Conservation (phyloP, 78 protist species). For the Chrysochromulina tobinii region DNA sequence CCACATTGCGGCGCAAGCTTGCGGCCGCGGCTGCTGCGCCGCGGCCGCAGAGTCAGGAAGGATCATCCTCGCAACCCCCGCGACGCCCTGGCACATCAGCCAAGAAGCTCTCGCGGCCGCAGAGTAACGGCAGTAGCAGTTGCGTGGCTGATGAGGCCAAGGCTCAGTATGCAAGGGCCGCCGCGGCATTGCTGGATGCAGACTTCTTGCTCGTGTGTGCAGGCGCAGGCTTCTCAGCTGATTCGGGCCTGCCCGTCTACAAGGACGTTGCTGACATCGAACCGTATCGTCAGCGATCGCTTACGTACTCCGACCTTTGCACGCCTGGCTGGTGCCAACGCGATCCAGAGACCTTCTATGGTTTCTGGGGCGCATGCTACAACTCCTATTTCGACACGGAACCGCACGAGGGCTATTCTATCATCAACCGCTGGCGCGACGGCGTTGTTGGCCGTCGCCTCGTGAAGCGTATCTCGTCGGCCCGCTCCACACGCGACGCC, state of each 20-base stretch:
- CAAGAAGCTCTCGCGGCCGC: too few species aligned
- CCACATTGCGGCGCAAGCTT: too few species aligned
- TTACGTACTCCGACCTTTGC: slow-evolving; percentile 48
- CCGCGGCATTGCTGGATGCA: background rate
- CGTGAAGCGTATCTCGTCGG: background rate
- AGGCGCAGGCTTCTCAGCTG: slow-evolving; percentile 55
- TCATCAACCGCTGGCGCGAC: background rate
- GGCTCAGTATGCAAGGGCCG: background rate
- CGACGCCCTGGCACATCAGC: too few species aligned
- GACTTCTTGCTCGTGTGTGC: slow-evolving; percentile 38
- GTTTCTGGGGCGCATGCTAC: slow-evolving; percentile 55
- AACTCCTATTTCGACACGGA: background rate
- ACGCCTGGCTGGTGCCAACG: background rate
- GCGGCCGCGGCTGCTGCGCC: too few species aligned
- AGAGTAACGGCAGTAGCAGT: too few species aligned
- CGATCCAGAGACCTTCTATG: slow-evolving; percentile 46
- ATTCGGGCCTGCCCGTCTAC: slow-evolving; percentile 44
- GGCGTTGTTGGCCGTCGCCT: background rate
- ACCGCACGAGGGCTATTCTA: slow-evolving; percentile 32
- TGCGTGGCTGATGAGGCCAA: too few species aligned
- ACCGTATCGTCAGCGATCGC: background rate
- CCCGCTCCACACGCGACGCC: too few species aligned
- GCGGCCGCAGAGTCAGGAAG: too few species aligned
- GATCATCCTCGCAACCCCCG: too few species aligned
- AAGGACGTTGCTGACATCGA: slow-evolving; percentile 44